Percentiles rank a stretch among this genome's conserved stretches.
These are phyloP conservation scores for Xylaria sp. DNA, from an alignment of 2,329 filamentous ascomycete genomes.

Conservation along the genomic window DNA sequence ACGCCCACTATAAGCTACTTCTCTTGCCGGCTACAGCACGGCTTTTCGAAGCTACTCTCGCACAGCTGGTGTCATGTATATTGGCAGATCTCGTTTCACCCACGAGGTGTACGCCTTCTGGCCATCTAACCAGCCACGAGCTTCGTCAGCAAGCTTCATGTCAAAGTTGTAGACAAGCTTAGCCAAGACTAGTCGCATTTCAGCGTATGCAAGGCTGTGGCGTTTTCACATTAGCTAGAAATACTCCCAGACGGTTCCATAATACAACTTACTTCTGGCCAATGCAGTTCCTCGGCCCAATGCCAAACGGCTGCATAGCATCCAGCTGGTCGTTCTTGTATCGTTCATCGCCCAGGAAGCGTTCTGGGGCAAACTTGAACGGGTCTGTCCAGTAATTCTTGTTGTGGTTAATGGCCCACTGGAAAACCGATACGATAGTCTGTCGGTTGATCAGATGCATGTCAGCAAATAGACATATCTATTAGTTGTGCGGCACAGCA, in stretches of 20 bases:
- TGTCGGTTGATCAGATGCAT: slow-evolving; percentile 20
- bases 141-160: slow-evolving; percentile 37
- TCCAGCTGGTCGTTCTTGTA: slow-evolving; percentile 43
- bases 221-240: not conserved
- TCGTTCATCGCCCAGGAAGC: slow-evolving; percentile 40
- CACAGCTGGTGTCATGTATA: slow-evolving; percentile 30
- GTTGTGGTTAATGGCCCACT: slow-evolving; percentile 44
- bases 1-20: no score
- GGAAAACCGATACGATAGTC: slow-evolving; percentile 44
- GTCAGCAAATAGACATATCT: not conserved
- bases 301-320: slow-evolving; percentile 44
- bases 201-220: slow-evolving; percentile 47
- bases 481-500: not conserved
- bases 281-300: slow-evolving; percentile 47
- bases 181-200: slow-evolving; percentile 48
- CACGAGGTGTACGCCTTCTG: slow-evolving; percentile 43
- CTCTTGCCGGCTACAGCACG: not conserved
- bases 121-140: slow-evolving; percentile 35
- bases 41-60: not conserved
- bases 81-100: slow-evolving; percentile 41
- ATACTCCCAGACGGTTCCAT: not conserved
- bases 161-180: slow-evolving; percentile 47
- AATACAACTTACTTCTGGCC: slow-evolving; percentile 44
- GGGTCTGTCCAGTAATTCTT: slow-evolving; percentile 45
- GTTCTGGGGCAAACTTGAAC: slow-evolving; percentile 46